Evolutionary conservation across 345 rosid species (phyloP).

Genomic region (Rhodamnia rubescens): DNA sequence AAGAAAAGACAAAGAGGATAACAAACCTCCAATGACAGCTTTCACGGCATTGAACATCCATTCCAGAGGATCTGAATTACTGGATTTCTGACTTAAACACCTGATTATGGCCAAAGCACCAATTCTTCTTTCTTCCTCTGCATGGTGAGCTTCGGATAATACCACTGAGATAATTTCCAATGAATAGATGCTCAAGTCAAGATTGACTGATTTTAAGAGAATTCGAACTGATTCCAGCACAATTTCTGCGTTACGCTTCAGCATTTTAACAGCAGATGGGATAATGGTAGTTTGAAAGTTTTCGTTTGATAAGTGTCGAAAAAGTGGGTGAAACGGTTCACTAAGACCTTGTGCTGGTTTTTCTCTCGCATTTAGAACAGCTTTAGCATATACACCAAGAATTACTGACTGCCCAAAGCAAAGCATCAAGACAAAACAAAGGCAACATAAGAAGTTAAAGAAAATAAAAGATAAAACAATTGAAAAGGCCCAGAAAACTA

Average conservation of each 20-base stretch:
- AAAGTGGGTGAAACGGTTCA: slow-evolving; percentile 57
- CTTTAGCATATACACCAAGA: slow-evolving; percentile 71
- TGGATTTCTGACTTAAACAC: slow-evolving; percentile 69
- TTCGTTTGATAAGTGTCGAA: slow-evolving; percentile 49
- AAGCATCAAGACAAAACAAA: background rate
- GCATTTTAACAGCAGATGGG: slow-evolving; percentile 85
- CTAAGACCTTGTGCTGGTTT: slow-evolving; percentile 49
- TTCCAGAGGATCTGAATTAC: slow-evolving; percentile 87
- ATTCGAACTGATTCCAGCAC: slow-evolving; percentile 70
- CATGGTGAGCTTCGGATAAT: slow-evolving; percentile 71
- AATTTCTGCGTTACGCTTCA: slow-evolving; percentile 97
- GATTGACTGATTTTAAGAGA: slow-evolving; percentile 47
- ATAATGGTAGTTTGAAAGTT: slow-evolving; percentile 67
- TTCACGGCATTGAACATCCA: slow-evolving; percentile 66
- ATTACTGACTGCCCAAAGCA: slow-evolving; percentile 48
- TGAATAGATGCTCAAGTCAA: slow-evolving; percentile 90
- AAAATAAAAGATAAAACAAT: background rate
- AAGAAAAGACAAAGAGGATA: background rate
- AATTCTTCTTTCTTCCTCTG: slow-evolving; percentile 76
- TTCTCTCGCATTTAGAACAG: slow-evolving; percentile 74
- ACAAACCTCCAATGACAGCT: slow-evolving; percentile 83
- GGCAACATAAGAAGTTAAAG: background rate
- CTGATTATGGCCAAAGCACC: slow-evolving; percentile 56
- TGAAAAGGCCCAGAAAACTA: background rate
- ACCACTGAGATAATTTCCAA: slow-evolving; percentile 63